Base-by-base conservation (phyloP, 2,329 filamentous ascomycete genomes). In the Fusarium drepaniforme region DNA sequence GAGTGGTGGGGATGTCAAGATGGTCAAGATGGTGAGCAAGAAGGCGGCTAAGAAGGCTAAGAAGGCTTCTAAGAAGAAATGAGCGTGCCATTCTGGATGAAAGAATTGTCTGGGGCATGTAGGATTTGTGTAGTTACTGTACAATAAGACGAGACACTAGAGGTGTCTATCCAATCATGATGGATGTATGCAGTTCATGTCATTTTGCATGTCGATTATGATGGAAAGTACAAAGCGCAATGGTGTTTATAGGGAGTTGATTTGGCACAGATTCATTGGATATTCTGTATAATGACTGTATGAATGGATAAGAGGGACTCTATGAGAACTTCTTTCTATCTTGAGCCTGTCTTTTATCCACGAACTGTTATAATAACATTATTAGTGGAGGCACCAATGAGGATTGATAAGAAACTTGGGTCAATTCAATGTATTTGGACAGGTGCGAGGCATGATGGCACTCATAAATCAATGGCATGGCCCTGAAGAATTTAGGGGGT, bases 31-130 rank as follows among this genome's bases (percentile, higher is more conserved):
- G 44, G 78, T 82, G 44, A 82, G 80, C 75, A 81, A 82, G 80
- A 84, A 85, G 80, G 82, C 80, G 15, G 80, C 81, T 7, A 84
- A 81, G 77, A 80, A 81, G 78, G 79, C 79, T 5, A 83, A 84
- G 80, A 81, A 83, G 79, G 78, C 79, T 12, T 73, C 72, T 9
- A 85, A 83, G 81, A 81, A 82, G 79, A 83, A 81, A 75, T 80
- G 75, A 58, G 67, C 37, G 40, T 56, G 49, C 28, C 49, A n/a
- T 33, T 42, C 37, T 66, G 59, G 33, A 59, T 44, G 61, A 42
- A 37, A 25, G 38, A 38, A 25, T 11, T 37, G 13, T 28, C 60
- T 53, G 5, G 28, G 68, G 68, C 76, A 72, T 78, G 77, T 78
- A 78, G 72, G 73, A 78, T 77, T 75, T 74, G 67, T 76, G 76